Evolutionary conservation across 768 basidiomycete genomes (phyloP), one percentile per base, ranked within the genome.

Genomic region (Boletellus sp.): DNA sequence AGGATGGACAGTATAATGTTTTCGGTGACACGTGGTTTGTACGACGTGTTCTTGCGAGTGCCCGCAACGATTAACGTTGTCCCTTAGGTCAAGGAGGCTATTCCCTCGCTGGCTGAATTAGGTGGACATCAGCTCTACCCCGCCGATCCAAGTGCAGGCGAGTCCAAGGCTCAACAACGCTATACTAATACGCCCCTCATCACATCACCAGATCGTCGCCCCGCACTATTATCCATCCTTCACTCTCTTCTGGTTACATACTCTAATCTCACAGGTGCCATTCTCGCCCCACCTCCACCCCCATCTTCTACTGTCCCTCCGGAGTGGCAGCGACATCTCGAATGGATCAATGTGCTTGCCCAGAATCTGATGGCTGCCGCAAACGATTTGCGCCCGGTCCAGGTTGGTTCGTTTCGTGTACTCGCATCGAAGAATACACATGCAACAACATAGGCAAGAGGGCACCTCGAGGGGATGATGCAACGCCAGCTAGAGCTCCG

Each of bases 21-120:
- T 95, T 87, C 68, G 91, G 90, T n/a, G 89, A 94, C 65, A 77
- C 78, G 59, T 95, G 90, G 88, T 86, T 86, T 80, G 90, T 93
- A 72, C 69, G 88, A 65, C 58, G 17, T 11, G 37, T 44, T 31
- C 57, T 42, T 55, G 24, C 42, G 47, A 28, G 28, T 40, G 38
- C 37, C 36, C 55, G 38, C 57, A 53, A 47, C 45, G 45, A 47
- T 56, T 57, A 16, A 64, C 58, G 15, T 31, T n/a, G 23, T 51
- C 38, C 31, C 43, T 32, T 35, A 92, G 89, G 81, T 94, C 46
- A 88, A 92, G 61, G 90, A 93, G 61, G 82, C 74, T 15, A 83
- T 91, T 24, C 86, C 88, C 2, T 88, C 88, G 2, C 70, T 94
- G n/a, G 84, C 79, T 53, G 91, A 93, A 51, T 68, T 80, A 17